Evolutionary conservation across 139 green algal genomes (phyloP).

Genomic region (Tetraselmis chui): DNA sequence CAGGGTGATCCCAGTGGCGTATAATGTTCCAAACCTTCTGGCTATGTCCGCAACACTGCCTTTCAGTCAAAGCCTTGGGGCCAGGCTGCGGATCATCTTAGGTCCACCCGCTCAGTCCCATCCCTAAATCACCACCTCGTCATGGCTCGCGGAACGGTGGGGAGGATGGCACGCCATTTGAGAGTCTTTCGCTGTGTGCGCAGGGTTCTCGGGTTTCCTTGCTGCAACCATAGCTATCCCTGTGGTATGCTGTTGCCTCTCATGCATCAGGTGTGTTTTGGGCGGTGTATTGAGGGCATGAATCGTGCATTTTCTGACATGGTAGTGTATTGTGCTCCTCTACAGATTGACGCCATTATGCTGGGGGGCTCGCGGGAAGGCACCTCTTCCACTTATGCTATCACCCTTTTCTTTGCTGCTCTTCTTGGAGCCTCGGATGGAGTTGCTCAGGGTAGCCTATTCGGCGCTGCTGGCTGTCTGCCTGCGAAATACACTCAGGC

Average conservation of each 20-base stretch:
- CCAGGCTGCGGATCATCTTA: not conserved
- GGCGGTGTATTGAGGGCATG: too few species aligned
- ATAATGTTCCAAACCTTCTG: constrained; percentile 52
- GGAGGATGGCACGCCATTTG: too few species aligned
- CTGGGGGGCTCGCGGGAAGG: constrained; percentile 11
- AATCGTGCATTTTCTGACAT: too few species aligned
- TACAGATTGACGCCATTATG: constrained; percentile 11
- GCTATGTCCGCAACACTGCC: constrained; percentile 31
- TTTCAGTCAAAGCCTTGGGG: constrained; percentile 10
- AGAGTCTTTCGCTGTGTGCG: too few species aligned
- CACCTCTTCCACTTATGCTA: not conserved
- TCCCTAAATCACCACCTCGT: not conserved
- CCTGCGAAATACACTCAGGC: constrained; percentile 49
- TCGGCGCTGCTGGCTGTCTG: constrained; percentile 50
- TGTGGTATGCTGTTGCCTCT: constrained; percentile 41
- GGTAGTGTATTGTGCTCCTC: too few species aligned
- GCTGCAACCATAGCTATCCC: constrained; percentile 40
- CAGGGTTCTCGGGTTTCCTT: constrained; percentile 45
- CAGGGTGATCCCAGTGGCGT: constrained; percentile 59
- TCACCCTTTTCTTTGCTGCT: constrained; percentile 42
- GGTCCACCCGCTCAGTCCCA: not conserved
- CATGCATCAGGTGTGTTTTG: too few species aligned
- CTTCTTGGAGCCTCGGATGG: constrained; percentile 55
- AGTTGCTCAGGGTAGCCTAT: constrained; percentile 60
- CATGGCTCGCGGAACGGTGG: too few species aligned